Percentiles rank a stretch among this genome's conserved stretches.
Evolutionary conservation across 768 basidiomycete species (phyloP).

Genomic region (Tulasnella sp.): DNA sequence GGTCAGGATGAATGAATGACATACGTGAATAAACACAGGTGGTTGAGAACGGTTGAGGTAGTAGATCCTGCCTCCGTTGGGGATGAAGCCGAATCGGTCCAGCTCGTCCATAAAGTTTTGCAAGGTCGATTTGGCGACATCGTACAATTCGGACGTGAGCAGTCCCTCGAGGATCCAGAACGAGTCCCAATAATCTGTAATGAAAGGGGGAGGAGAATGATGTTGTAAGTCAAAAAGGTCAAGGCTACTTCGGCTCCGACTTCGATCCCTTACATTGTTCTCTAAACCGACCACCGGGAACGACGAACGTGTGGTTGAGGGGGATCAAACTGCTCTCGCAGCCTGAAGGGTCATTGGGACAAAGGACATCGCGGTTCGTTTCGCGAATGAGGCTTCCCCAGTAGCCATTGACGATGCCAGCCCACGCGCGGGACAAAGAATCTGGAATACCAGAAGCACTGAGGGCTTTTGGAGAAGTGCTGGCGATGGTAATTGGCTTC

Average conservation of each 20-base stretch:
- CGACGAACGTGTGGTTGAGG: slow-evolving; percentile 84
- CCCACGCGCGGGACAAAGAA: slow-evolving; percentile 63
- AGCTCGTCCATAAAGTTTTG: slow-evolving; percentile 96
- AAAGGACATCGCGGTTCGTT: slow-evolving; percentile 68
- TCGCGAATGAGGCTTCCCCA: slow-evolving; percentile 76
- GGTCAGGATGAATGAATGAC: slow-evolving; percentile 89
- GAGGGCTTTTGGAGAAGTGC: slow-evolving; percentile 54
- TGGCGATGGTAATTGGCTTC: slow-evolving; percentile 50
- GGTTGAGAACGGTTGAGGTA: slow-evolving; percentile 92
- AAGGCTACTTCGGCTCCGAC: no score
- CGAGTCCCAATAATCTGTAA: slow-evolving; percentile 63
- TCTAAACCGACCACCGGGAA: slow-evolving; percentile 82
- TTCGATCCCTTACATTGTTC: slow-evolving; percentile 60
- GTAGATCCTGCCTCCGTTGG: slow-evolving; percentile 90
- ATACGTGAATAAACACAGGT: slow-evolving; percentile 86
- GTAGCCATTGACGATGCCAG: slow-evolving; percentile 75
- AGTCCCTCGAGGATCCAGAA: slow-evolving; percentile 78
- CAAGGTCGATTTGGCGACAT: slow-evolving; percentile 68
- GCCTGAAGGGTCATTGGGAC: slow-evolving; percentile 43
- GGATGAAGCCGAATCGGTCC: slow-evolving; percentile 79
- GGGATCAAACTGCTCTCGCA: slow-evolving; percentile 88
- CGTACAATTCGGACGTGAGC: slow-evolving; percentile 70
- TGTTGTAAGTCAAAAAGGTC: not conserved
- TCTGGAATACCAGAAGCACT: slow-evolving; percentile 69
- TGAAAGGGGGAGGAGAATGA: not conserved